Base-by-base conservation (phyloP, 2,329 filamentous ascomycete genomes). In the Chaetomiaceae sp. region DNA sequence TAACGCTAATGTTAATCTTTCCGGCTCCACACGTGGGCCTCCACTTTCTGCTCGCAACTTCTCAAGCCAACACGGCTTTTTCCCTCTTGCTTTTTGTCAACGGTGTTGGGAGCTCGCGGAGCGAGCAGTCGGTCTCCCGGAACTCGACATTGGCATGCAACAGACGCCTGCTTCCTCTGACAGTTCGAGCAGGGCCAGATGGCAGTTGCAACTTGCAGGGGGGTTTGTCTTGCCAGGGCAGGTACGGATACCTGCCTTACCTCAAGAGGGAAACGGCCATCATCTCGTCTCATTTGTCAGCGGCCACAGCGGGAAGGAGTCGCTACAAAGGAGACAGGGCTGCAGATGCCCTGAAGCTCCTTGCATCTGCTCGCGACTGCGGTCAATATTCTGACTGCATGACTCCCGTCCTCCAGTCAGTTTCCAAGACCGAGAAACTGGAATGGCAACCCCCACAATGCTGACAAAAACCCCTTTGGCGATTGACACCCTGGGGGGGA, bases 291-390 rank as follows among this genome's bases (percentile, higher is more conserved):
- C 19, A 37, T 50, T 43, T 14, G 38, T 33, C 31, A 20, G 29
- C 29, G 17, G 29, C 11, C 12, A 9, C 27, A 43, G 47, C 37
- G 29, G 47, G 47, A 43, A 50, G 37, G 47, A 39, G n/a, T n/a
- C n/a, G n/a, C n/a, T n/a, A n/a, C n/a, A n/a, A n/a, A n/a, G n/a
- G n/a, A 49, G 25, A 38, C 25, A 44, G 22, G 43, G 43, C 43
- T 46, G 43, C 43, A 42, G 39, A 42, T 29, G 44, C 19, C 33
- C 34, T n/a, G n/a, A n/a, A 20, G 33, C 33, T 37, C 44, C 44
- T 37, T 38, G 15, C 45, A 14, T 29, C 45, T 19, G 45, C 22
- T 36, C 34, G 31, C 31, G 25, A 9, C 12, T n/a, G 29, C 27
- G 7, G 11, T 22, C 12, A 19, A 17, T 38, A 37, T 23, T 51